A percentile compares a stretch with the other conserved stretches of the same genome.
Evolutionary conservation across 2,329 filamentous ascomycete genomes (phyloP).

Genomic region (Microcyclospora pomicola): DNA sequence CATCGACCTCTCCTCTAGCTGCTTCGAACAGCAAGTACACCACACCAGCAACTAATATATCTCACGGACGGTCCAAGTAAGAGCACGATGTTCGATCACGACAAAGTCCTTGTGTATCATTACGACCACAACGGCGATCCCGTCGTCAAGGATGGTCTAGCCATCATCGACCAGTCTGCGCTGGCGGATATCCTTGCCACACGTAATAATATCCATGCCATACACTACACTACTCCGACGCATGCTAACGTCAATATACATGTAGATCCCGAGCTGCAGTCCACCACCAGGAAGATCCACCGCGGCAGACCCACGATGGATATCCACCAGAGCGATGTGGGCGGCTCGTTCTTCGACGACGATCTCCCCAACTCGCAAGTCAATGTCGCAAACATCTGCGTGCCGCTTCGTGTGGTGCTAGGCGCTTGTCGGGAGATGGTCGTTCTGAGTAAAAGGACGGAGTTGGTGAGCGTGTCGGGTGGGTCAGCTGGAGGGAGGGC

Average conservation of each 20-base stretch:
- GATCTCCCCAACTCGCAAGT: conserved; percentile 6
- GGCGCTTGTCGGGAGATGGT: conserved; percentile 5
- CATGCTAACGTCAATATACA: too few relatives aligned
- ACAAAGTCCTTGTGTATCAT: conserved; percentile 15
- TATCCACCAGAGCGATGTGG: conserved; percentile 11
- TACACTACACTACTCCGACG: too few relatives aligned
- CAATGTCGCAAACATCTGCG: conserved; percentile 10
- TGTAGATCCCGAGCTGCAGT: conserved; percentile 10
- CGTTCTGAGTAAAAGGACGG: conserved; percentile 10
- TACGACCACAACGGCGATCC: conserved; percentile 6
- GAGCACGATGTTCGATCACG: too few relatives aligned
- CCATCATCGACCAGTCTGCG: conserved; percentile 4
- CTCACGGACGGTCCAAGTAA: too few relatives aligned
- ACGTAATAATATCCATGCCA: conserved; percentile 3
- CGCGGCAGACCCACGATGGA: conserved; percentile 6
- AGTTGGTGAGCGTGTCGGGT: neutral
- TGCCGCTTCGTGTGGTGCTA: conserved; percentile 8
- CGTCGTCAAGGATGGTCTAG: conserved; percentile 7
- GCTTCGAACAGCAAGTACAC: too few relatives aligned
- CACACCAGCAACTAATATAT: too few relatives aligned
- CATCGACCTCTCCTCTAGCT: too few relatives aligned
- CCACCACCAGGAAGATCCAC: conserved; percentile 7
- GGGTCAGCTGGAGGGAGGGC: neutral
- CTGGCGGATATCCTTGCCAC: conserved; percentile 8
- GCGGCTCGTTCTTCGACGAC: neutral